Evolutionary conservation across 352 stramenopile genomes (phyloP).

Genomic region (Globisporangium cylindrosporum): DNA sequence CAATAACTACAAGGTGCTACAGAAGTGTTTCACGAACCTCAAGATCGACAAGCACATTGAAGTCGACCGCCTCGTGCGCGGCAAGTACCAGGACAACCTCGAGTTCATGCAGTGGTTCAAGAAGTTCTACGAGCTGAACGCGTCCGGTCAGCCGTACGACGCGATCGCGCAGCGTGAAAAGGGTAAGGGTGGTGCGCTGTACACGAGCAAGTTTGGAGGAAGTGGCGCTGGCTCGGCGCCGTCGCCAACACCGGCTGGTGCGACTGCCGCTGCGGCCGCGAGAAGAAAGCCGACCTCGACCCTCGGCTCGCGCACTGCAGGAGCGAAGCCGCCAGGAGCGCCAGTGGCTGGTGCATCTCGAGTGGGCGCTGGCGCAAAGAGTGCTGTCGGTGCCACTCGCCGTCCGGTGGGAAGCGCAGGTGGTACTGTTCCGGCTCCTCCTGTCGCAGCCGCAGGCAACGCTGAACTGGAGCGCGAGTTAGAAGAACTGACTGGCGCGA

Average conservation of each 20-base stretch:
- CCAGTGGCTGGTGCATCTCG: conserved; percentile 30
- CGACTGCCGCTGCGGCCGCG: conserved; percentile 22
- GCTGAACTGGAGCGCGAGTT: conserved; percentile 68
- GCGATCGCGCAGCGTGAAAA: conserved; percentile 87
- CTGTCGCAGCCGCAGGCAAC: conserved; percentile 23
- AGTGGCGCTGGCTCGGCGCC: conserved; percentile 20
- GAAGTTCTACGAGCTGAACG: conserved; percentile 90
- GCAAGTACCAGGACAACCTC: conserved; percentile 99
- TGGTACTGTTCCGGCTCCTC: conserved; percentile 15
- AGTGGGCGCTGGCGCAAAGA: conserved; percentile 11
- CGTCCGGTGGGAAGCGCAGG: conserved; percentile 32
- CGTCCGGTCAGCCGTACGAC: conserved; percentile 92
- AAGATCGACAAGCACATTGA: conserved; percentile 97
- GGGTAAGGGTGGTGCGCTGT: conserved; percentile 91
- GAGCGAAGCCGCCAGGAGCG: conserved; percentile 45
- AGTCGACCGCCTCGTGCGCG: conserved; percentile 97
- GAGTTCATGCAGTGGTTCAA: conserved; percentile 99
- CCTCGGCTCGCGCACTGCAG: conserved; percentile 22
- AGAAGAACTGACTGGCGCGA: conserved; percentile 62
- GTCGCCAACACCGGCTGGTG: conserved; percentile 23
- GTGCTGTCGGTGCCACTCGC: conserved; percentile 20
- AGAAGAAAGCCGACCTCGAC: conserved; percentile 42
- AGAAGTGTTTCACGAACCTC: conserved; percentile 95
- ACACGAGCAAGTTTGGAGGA: conserved; percentile 65
- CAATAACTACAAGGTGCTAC: conserved; percentile 99